Evolutionary conservation across 208 protist genomes (phyloP), one percentile per base, ranked within the genome.

Genomic region (Trypanosoma mega): DNA sequence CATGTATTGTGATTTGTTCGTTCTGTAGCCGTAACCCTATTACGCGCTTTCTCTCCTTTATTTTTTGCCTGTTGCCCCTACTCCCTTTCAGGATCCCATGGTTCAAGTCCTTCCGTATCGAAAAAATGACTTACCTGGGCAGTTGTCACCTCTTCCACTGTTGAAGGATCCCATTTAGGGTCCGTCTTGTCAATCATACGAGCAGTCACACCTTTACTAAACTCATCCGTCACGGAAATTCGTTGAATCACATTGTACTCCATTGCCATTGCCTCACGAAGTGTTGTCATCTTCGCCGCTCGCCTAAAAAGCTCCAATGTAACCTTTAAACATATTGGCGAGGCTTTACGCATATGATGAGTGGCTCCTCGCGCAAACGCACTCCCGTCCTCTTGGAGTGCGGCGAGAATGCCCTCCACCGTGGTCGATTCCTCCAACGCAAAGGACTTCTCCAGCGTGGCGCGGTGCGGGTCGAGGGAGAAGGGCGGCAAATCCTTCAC

Each of bases 291-390:
- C 41, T 44, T 44, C 39, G 49, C 37, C 43, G 46, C 55, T 43
- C 53, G 74, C 30, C 29, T 60, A 30, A 12, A 49, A 41, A 87
- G 58, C 70, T 94, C 82, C 34, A 89, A 29, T 14, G 76, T 58
- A 4, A 92, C 59, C 30, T 55, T 39, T 50, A 92, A 67, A 18
- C 72, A 59, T 11, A 80, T 88, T 3, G 82, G 82, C 0, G 82
- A 88, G 36, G 68, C 67, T 47, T 68, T 55, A 8, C 45, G 56
- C 26, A 93, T 55, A 9, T 45, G 24, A 1, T 72, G 52, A 33
- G 61, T 39, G 0, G 78, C 60, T 4, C 33, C 60, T 43, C 59
- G 57, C 11, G 74, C 68, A 33, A 81, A 74, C 24, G 70, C 58
- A 50, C 70, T 51, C 20, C 50, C 50, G 24, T 81, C 72, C 0